Percentiles rank a stretch among this genome's conserved stretches.
Conservation (phyloP, 2,329 filamentous ascomycete genomes). For the Cytospora schulzeri region DNA sequence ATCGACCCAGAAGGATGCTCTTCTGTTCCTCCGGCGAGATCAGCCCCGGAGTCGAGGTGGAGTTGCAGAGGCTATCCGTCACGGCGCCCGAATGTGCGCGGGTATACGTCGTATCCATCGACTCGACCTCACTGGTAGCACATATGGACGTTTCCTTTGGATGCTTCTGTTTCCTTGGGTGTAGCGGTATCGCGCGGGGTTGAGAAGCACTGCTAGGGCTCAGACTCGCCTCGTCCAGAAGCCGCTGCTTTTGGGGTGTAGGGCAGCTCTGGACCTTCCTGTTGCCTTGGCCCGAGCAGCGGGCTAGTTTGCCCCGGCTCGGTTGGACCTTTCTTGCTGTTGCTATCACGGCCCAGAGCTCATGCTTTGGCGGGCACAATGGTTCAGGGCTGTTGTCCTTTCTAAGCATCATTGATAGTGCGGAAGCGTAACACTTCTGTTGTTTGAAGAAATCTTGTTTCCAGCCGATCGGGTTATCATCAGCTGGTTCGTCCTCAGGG, state of each 20-base stretch:
- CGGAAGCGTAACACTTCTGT: conserved; percentile 6
- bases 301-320: neutral
- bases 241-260: conserved; percentile 1
- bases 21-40: conserved; percentile 13
- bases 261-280: conserved; percentile 14
- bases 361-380: conserved; percentile 11
- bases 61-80: conserved; percentile 5
- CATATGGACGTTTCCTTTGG: neutral
- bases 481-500: neutral
- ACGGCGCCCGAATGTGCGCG: neutral
- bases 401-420: conserved; percentile 6
- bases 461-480: neutral
- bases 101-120: conserved; percentile 10
- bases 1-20: conserved; percentile 24
- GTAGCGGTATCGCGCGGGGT: conserved; percentile 3
- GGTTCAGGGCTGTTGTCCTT: neutral
- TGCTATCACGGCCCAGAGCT: conserved; percentile 15
- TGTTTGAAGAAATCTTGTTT: neutral
- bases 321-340: conserved; percentile 19
- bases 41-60: neutral
- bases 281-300: neutral
- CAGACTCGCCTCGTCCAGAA: conserved; percentile 1
- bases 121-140: neutral
- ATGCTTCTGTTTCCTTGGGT: neutral
- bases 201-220: conserved; percentile 17